phyloP scores from a whole-genome alignment of 495 filamentous ascomycete species.

The Geopyxis carbonaria region DNA sequence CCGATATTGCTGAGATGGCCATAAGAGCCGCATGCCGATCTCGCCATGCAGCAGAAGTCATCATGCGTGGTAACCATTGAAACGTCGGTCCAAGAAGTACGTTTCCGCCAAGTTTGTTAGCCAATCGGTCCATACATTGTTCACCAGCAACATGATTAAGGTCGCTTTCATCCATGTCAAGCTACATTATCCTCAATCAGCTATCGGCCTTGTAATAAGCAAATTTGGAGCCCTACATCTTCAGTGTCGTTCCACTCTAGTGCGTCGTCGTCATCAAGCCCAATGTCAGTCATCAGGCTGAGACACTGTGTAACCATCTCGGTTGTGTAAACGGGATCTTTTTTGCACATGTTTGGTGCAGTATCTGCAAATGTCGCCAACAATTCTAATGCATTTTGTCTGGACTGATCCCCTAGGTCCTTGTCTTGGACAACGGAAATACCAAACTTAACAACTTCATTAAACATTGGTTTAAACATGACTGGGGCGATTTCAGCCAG shows the following conservation, averaged over 20 bases:
- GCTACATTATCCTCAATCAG: constrained; percentile 30
- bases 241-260: constrained; percentile 84
- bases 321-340: constrained; percentile 70
- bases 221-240: constrained; percentile 43
- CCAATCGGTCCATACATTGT: constrained; percentile 94
- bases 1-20: constrained; percentile 97
- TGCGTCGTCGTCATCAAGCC: constrained; percentile 85
- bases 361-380: constrained; percentile 98
- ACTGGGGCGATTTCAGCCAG: constrained; percentile 77
- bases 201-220: constrained; percentile 1
- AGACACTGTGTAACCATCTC: constrained; percentile 99
- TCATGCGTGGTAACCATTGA: constrained; percentile 92
- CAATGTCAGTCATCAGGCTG: constrained; percentile 98
- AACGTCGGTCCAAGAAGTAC: constrained; percentile 86
- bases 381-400: constrained; percentile 88
- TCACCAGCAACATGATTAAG: constrained; percentile 96
- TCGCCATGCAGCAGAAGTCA: constrained; percentile 84
- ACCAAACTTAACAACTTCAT: constrained; percentile 77
- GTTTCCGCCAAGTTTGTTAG: constrained; percentile 87
- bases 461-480: constrained; percentile 92
- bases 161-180: constrained; percentile 91
- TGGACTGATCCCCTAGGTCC: constrained; percentile 70
- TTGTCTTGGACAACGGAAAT: constrained; percentile 89
- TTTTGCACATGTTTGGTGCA: constrained; percentile 79
- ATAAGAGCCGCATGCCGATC: constrained; percentile 95